phyloP scores from a whole-genome alignment of 177 flowering plant genomes.

The Vitis hybrid region DNA sequence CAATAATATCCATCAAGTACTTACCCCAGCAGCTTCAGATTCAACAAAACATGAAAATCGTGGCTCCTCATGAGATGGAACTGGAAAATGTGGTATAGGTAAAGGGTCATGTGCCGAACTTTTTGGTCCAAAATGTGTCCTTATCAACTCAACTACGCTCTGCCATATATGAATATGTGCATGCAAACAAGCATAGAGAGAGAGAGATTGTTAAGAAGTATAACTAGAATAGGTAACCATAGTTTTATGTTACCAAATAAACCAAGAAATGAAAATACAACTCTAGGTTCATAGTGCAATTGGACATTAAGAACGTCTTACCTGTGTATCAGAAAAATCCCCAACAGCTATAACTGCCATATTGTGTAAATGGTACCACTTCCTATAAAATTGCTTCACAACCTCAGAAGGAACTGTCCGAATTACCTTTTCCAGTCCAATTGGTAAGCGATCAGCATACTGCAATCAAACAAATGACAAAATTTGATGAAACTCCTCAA shows the following conservation, averaged over 20 bases:
- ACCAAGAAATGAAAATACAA: too few relatives aligned
- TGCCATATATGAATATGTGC: conserved; percentile 24
- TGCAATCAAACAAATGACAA: conserved; percentile 33
- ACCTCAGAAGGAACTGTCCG: conserved; percentile 73
- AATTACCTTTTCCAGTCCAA: conserved; percentile 89
- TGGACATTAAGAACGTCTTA: conserved; percentile 19
- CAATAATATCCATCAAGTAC: conserved; percentile 17
- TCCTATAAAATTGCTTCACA: conserved; percentile 73
- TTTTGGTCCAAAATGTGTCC: conserved; percentile 73
- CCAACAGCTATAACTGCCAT: conserved; percentile 97
- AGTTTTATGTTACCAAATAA: too few relatives aligned
- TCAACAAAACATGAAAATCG: conserved; percentile 88
- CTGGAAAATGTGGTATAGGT: conserved; percentile 50
- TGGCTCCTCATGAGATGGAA: conserved; percentile 80
- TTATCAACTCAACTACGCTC: conserved; percentile 87
- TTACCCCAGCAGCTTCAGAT: conserved; percentile 96
- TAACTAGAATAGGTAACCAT: not conserved
- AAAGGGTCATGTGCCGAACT: conserved; percentile 45
- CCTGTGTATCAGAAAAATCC: conserved; percentile 91
- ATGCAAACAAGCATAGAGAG: not conserved
- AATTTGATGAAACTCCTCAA: not conserved
- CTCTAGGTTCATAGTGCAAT: too few relatives aligned
- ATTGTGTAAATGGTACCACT: conserved; percentile 84
- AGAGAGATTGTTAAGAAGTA: conserved; percentile 4
- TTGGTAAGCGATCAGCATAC: conserved; percentile 95